A percentile compares a stretch with the other conserved stretches of the same genome.
These are phyloP conservation scores for Dothistroma septosporum DNA, from an alignment of 2,329 filamentous ascomycete genomes.

Conservation along the genomic window DNA sequence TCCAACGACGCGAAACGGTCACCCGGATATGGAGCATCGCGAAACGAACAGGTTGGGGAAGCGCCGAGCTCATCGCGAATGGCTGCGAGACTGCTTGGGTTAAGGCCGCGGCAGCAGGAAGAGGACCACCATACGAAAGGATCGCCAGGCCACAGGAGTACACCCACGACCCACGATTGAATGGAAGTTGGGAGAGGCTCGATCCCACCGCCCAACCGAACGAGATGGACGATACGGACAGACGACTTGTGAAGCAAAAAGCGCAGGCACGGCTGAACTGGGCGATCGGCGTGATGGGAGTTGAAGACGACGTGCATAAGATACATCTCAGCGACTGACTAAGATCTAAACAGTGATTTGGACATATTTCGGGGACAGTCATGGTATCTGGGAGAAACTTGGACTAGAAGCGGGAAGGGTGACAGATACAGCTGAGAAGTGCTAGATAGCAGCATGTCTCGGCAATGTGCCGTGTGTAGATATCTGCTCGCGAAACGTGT, in stretches of 20 bases:
- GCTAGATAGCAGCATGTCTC: not conserved
- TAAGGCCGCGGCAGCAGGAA: slow-evolving; percentile 66
- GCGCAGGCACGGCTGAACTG: slow-evolving; percentile 64
- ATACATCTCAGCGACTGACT: slow-evolving; percentile 11
- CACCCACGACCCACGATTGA: slow-evolving; percentile 32
- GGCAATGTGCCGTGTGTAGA: not conserved
- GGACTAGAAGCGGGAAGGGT: not conserved
- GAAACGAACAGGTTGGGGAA: slow-evolving; percentile 81
- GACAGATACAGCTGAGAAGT: not conserved
- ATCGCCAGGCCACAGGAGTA: slow-evolving; percentile 26
- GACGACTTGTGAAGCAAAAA: slow-evolving; percentile 58
- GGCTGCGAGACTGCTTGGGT: slow-evolving; percentile 84
- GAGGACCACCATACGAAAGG: slow-evolving; percentile 69
- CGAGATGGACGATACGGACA: slow-evolving; percentile 36
- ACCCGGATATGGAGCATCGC: slow-evolving; percentile 69
- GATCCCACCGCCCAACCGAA: slow-evolving; percentile 28
- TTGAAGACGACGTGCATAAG: slow-evolving; percentile 65
- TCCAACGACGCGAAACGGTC: slow-evolving; percentile 75
- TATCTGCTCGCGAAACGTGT: not conserved
- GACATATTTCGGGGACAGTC: not conserved
- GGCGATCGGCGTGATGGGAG: slow-evolving; percentile 71
- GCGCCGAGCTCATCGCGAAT: slow-evolving; percentile 71
- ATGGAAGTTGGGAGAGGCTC: slow-evolving; percentile 30
- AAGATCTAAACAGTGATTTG: not conserved
- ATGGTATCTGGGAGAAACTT: not conserved